Percentiles rank a stretch among this genome's conserved stretches.
phyloP scores from a whole-genome alignment of 2,329 filamentous ascomycete species.

The Neurospora sp. region DNA sequence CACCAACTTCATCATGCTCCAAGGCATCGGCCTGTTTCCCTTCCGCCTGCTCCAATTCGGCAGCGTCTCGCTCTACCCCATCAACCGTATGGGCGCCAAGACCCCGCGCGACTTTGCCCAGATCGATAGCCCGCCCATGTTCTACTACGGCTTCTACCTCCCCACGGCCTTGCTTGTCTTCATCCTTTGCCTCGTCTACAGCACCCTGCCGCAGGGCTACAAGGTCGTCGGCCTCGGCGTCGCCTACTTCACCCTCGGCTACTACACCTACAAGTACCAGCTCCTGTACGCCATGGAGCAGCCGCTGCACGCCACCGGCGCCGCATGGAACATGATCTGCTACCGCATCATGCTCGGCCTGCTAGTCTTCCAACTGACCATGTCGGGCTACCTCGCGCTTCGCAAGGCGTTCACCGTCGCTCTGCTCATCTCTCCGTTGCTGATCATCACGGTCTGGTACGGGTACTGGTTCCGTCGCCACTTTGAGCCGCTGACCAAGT shows the following conservation, averaged over 20 bases:
- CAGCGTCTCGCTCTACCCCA: constrained; percentile 71
- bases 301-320: constrained; percentile 84
- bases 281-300: constrained; percentile 97
- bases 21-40: constrained; percentile 87
- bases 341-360: constrained; percentile 81
- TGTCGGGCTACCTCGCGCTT: constrained; percentile 76
- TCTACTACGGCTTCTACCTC: constrained; percentile 93
- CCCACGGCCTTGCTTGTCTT: constrained; percentile 88
- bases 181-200: constrained; percentile 93
- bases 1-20: constrained; percentile 85
- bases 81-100: constrained; percentile 66
- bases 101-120: constrained; percentile 86
- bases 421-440: constrained; percentile 62
- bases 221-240: constrained; percentile 74
- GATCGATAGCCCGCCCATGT: constrained; percentile 70
- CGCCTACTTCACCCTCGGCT: constrained; percentile 73
- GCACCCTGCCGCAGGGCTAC: constrained; percentile 70
- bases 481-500: constrained; percentile 82
- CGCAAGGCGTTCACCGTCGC: constrained; percentile 65
- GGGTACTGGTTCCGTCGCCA: constrained; percentile 69
- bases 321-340: constrained; percentile 94
- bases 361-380: constrained; percentile 81
- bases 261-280: constrained; percentile 95
- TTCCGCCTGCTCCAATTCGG: constrained; percentile 88
- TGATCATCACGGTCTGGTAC: constrained; percentile 80